phyloP scores from a whole-genome alignment of 176 grass and related monocot genomes.

The Aegilops bicornis region DNA sequence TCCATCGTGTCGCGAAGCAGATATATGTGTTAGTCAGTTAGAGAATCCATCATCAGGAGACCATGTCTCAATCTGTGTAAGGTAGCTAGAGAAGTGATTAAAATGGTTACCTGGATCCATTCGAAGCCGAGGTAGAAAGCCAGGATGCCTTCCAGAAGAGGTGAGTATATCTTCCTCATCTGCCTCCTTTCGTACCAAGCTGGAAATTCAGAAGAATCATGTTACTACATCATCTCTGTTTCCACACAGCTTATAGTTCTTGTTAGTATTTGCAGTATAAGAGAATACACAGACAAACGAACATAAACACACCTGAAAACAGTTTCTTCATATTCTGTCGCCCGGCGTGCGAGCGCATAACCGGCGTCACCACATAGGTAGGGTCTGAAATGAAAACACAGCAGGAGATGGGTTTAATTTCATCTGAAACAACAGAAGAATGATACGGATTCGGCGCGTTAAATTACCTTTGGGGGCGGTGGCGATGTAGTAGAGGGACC shows the following conservation, averaged over 20 bases:
- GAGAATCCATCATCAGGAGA: background rate
- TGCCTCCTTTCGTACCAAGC: slow-evolving; percentile 85
- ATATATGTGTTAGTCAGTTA: background rate
- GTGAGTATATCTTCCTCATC: slow-evolving; percentile 99
- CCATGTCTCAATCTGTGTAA: background rate
- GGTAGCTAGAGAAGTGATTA: background rate
- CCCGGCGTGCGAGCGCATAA: slow-evolving; percentile 55
- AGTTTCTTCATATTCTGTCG: slow-evolving; percentile 77
- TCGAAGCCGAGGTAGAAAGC: slow-evolving; percentile 97
- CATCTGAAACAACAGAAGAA: background rate
- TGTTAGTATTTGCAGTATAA: background rate
- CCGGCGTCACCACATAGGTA: slow-evolving; percentile 84
- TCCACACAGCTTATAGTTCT: background rate
- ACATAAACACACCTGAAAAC: slow-evolving; percentile 54
- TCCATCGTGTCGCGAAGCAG: background rate
- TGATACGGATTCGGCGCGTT: background rate
- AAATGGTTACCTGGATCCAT: slow-evolving; percentile 62
- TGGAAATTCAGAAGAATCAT: slow-evolving; percentile 23
- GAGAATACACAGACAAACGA: background rate
- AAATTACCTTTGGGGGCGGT: slow-evolving; percentile 66
- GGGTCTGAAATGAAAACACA: slow-evolving; percentile 58
- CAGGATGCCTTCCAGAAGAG: slow-evolving; percentile 85
- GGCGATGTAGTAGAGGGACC: slow-evolving; percentile 85
- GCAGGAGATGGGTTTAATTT: background rate
- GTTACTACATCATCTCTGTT: background rate